phyloP scores from a whole-genome alignment of 176 grass and related monocot species.

The Musa acuminata region DNA sequence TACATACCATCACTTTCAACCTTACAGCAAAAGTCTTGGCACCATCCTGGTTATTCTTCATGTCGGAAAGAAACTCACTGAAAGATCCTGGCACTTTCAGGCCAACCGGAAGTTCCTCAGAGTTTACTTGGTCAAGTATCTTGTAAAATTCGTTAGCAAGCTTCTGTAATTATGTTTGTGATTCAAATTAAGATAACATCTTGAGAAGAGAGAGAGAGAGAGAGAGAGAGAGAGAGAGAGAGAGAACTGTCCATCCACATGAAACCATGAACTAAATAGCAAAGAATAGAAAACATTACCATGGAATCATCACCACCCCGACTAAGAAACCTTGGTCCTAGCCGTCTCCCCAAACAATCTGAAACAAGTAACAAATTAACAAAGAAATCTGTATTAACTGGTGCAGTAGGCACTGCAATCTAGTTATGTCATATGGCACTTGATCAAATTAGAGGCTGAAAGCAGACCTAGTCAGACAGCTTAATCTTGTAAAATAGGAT shows the following conservation, averaged over 20 bases:
- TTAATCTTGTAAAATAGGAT: neutral
- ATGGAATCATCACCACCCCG: neutral
- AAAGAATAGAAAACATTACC: conserved; percentile 13
- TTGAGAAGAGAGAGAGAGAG: neutral
- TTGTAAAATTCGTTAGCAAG: conserved; percentile 73
- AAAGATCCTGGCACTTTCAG: conserved; percentile 70
- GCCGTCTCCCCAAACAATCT: conserved; percentile 11
- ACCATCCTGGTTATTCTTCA: conserved; percentile 81
- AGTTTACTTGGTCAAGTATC: conserved; percentile 74
- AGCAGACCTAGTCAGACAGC: neutral
- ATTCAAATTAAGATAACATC: conserved; percentile 22
- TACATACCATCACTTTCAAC: conserved; percentile 63
- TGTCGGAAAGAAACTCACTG: conserved; percentile 83
- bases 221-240: neutral
- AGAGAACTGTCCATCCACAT: neutral
- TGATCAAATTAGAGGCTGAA: neutral
- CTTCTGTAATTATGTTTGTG: conserved; percentile 37
- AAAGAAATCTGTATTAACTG: neutral
- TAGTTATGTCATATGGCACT: neutral
- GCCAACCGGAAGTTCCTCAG: conserved; percentile 55
- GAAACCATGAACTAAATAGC: neutral
- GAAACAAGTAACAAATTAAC: neutral
- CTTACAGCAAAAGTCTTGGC: conserved; percentile 81
- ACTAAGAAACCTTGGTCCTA: conserved; percentile 11
- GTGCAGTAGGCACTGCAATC: neutral